Evolutionary conservation across 306 rosid genomes (phyloP).

Genomic region (Prunus mongolica): DNA sequence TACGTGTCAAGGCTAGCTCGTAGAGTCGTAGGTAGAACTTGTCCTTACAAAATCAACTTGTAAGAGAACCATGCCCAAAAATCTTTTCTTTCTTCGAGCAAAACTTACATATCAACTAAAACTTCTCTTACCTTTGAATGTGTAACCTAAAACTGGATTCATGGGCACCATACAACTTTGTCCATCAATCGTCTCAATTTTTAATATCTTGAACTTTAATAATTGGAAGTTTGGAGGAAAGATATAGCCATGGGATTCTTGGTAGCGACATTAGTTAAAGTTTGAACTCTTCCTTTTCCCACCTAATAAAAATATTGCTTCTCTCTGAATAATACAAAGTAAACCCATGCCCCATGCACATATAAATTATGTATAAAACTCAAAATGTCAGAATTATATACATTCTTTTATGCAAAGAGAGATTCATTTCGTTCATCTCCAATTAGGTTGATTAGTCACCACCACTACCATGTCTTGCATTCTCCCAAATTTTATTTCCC

Average conservation of each 20-base stretch:
- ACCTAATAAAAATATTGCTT: background rate
- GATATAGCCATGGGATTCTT: constrained; percentile 13
- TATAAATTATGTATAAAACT: background rate
- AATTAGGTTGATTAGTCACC: background rate
- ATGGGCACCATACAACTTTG: background rate
- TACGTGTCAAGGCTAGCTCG: background rate
- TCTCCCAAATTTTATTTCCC: constrained; percentile 15
- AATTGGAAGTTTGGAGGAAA: background rate
- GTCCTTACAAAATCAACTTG: background rate
- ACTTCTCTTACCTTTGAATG: background rate
- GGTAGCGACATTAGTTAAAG: constrained; percentile 1
- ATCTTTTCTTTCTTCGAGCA: no score
- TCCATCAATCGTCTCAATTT: background rate
- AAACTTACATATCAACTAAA: no score
- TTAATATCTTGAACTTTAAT: background rate
- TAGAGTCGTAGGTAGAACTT: background rate
- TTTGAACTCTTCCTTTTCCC: constrained; percentile 8
- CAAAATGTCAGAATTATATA: constrained; percentile 6
- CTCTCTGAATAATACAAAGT: background rate
- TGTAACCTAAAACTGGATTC: background rate
- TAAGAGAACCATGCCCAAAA: background rate
- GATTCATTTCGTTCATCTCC: constrained; percentile 6
- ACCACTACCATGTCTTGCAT: background rate
- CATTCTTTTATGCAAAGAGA: background rate
- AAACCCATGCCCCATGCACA: background rate